These are phyloP conservation scores for Aspergillus indologenus DNA, from an alignment of 495 filamentous ascomycete genomes.

Conservation along the genomic window DNA sequence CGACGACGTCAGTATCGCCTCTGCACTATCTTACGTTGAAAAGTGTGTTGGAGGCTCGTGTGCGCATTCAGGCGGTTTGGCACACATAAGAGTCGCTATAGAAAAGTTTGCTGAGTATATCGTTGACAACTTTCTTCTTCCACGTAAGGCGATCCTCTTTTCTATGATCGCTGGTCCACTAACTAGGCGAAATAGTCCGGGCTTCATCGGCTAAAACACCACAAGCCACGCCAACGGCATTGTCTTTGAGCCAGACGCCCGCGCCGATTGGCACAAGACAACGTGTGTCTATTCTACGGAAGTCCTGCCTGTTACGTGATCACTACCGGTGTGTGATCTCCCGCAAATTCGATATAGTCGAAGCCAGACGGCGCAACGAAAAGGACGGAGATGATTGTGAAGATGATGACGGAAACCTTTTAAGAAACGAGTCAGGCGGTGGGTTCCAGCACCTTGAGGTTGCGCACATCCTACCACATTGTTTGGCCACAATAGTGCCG, in stretches of 20 bases:
- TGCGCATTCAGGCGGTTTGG: no score
- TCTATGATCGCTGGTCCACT: no score
- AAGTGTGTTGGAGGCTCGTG: no score
- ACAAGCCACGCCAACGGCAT: slow-evolving; percentile 8
- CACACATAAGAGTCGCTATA: no score
- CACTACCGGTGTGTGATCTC: slow-evolving; percentile 11
- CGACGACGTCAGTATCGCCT: no score
- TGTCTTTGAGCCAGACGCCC: background rate
- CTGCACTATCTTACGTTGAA: no score
- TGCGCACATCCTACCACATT: slow-evolving; percentile 24
- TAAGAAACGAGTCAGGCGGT: slow-evolving; percentile 1
- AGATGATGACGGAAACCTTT: slow-evolving; percentile 8
- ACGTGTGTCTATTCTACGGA: slow-evolving; percentile 5
- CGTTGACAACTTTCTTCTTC: no score
- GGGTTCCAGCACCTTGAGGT: slow-evolving; percentile 19
- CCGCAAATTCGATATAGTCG: slow-evolving; percentile 9
- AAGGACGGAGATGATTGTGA: background rate
- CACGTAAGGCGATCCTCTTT: no score
- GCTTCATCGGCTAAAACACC: slow-evolving; percentile 10
- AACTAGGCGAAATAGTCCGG: background rate
- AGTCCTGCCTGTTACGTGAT: slow-evolving; percentile 8
- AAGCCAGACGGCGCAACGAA: slow-evolving; percentile 6
- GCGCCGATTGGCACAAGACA: slow-evolving; percentile 1
- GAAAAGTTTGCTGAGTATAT: no score
- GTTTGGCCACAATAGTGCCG: slow-evolving; percentile 8